Percentiles rank a stretch among this genome's conserved stretches.
Evolutionary conservation across 2,329 filamentous ascomycete species (phyloP).

Genomic region (Scedosporium minutisporum): DNA sequence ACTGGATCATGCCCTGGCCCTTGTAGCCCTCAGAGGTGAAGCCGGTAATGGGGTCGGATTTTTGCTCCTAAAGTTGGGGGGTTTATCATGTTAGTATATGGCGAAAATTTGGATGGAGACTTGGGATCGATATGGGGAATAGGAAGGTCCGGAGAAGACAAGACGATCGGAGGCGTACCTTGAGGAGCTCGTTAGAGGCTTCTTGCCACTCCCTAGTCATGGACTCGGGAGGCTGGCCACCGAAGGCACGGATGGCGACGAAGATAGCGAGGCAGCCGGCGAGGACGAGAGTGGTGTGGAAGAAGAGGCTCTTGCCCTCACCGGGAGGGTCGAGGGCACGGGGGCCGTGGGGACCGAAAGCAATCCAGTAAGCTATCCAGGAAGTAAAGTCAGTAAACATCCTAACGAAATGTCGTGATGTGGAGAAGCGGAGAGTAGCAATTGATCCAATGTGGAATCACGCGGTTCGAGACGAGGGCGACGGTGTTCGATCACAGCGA

Average conservation of each 20-base stretch:
- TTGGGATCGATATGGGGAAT: neutral
- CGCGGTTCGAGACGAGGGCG: neutral
- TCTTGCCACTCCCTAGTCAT: conserved; percentile 99
- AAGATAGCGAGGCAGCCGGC: conserved; percentile 63
- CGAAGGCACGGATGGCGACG: conserved; percentile 59
- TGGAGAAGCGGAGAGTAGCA: neutral
- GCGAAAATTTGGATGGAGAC: conserved; percentile 9
- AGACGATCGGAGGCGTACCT: conserved; percentile 48
- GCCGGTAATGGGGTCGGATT: conserved; percentile 78
- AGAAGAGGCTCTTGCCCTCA: conserved; percentile 69
- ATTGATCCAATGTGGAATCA: neutral
- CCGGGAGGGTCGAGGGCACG: conserved; percentile 75
- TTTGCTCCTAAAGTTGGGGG: conserved; percentile 54
- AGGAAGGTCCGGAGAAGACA: neutral
- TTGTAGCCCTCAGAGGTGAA: conserved; percentile 68
- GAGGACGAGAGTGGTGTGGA: conserved; percentile 62
- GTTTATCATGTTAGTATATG: conserved; percentile 10
- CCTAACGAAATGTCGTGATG: neutral
- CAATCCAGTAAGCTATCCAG: conserved; percentile 91
- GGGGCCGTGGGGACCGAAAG: conserved; percentile 92
- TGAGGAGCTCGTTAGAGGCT: conserved; percentile 86
- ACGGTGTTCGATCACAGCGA: neutral
- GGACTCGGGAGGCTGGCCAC: conserved; percentile 64
- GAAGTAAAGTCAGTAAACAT: neutral
- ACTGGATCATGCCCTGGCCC: conserved; percentile 72